Evolutionary conservation across 331 rosid species (phyloP).

Genomic region (Stylosanthes scabra): DNA sequence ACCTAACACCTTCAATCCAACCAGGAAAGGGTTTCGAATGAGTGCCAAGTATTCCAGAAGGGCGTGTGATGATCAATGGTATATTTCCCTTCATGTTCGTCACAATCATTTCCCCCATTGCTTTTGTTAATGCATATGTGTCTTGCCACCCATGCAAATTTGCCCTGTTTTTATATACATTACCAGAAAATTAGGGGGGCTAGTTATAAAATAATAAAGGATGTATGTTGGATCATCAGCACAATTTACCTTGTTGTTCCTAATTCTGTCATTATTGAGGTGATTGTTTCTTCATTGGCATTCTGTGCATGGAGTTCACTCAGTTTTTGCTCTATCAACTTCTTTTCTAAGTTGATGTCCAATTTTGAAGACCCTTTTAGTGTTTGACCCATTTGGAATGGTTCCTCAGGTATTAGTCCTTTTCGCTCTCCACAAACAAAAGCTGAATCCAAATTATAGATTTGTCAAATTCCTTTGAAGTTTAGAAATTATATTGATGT

Average conservation of each 20-base stretch:
- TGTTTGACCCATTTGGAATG: conserved; percentile 48
- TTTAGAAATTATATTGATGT: too few species aligned
- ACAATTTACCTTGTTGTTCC: neutral
- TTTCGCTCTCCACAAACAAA: conserved; percentile 58
- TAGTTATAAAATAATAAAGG: too few species aligned
- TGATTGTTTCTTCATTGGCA: neutral
- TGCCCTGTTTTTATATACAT: conserved; percentile 39
- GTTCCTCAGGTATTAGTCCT: conserved; percentile 52
- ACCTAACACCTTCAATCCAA: conserved; percentile 68
- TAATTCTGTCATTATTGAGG: neutral
- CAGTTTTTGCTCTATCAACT: conserved; percentile 41
- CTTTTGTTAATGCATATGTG: conserved; percentile 63
- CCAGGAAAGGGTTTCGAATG: conserved; percentile 66
- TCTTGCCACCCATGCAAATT: conserved; percentile 61
- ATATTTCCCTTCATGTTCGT: conserved; percentile 36
- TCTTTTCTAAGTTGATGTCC: conserved; percentile 53
- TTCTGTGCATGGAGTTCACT: conserved; percentile 37
- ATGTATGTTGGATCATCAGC: too few species aligned
- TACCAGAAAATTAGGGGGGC: neutral
- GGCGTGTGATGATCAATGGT: conserved; percentile 53
- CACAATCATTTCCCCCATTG: conserved; percentile 65
- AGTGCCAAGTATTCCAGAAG: conserved; percentile 51
- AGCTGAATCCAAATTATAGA: conserved; percentile 46
- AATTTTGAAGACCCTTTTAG: conserved; percentile 51
- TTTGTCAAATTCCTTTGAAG: too few species aligned